Percentiles rank a stretch among this genome's conserved stretches.
These are phyloP conservation scores for Jacaranda mimosifolia DNA, from an alignment of 257 asterid genomes.

Conservation along the genomic window DNA sequence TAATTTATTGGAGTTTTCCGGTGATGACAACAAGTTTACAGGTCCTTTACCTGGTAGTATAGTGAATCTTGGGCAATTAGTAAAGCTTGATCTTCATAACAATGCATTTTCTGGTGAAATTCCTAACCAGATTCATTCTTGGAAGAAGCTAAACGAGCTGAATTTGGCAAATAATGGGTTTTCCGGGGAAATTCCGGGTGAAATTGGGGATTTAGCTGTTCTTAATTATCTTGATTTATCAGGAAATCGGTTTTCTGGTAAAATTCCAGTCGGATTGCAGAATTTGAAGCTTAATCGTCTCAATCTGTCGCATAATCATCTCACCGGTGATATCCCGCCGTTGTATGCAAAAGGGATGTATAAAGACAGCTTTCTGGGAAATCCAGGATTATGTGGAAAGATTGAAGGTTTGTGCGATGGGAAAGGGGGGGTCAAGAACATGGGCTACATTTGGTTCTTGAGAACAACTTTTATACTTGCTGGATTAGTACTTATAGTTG, in stretches of 20 bases:
- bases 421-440: conserved; percentile 46
- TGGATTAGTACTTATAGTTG: conserved; percentile 61
- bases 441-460: conserved; percentile 66
- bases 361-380: conserved; percentile 73
- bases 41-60: conserved; percentile 72
- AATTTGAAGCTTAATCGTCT: conserved; percentile 84
- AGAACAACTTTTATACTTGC: conserved; percentile 60
- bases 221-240: conserved; percentile 86
- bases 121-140: conserved; percentile 62
- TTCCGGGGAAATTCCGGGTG: conserved; percentile 69
- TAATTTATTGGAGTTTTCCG: conserved; percentile 69
- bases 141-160: conserved; percentile 83
- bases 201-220: conserved; percentile 73
- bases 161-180: conserved; percentile 73
- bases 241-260: conserved; percentile 65
- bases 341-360: conserved; percentile 70
- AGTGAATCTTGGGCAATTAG: conserved; percentile 74
- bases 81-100: conserved; percentile 83
- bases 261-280: conserved; percentile 70
- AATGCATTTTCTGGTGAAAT: conserved; percentile 69
- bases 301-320: conserved; percentile 72
- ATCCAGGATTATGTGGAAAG: conserved; percentile 76
- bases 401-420: conserved; percentile 71
- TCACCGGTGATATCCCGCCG: conserved; percentile 76
- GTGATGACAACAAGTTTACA: conserved; percentile 60